Percentiles rank a stretch among this genome's conserved stretches.
Conservation (phyloP, 495 filamentous ascomycete genomes). For the Penicillium goetzii region DNA sequence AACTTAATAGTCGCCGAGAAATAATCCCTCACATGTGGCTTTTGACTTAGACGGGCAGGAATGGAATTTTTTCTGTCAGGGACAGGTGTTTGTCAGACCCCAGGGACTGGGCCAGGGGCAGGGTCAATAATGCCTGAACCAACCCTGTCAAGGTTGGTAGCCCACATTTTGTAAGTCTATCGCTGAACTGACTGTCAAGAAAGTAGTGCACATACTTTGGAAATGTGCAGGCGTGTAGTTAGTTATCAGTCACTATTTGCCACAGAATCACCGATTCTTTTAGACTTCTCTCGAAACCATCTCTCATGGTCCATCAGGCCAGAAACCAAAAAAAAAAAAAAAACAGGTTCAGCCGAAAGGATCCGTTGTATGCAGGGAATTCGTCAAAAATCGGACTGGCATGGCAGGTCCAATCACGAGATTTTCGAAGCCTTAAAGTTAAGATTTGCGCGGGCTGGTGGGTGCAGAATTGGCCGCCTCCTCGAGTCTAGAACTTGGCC, state of each 20-base stretch:
- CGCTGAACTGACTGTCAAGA: too few species aligned
- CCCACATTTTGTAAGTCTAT: not conserved
- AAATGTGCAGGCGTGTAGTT: too few species aligned
- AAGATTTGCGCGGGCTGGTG: not conserved
- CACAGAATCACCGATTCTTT: not conserved
- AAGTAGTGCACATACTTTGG: too few species aligned
- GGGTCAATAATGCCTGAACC: not conserved
- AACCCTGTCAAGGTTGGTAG: not conserved
- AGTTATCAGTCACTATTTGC: not conserved
- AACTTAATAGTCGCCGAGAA: constrained; percentile 8
- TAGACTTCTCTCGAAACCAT: not conserved
- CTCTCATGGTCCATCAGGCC: not conserved
- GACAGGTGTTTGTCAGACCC: not conserved
- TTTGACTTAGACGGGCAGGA: not conserved
- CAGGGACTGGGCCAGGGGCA: not conserved
- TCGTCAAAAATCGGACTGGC: not conserved
- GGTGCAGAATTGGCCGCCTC: not conserved
- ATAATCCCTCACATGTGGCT: constrained; percentile 2
- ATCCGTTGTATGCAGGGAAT: not conserved
- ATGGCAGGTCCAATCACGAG: not conserved
- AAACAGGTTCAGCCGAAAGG: not conserved
- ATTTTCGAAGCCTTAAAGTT: not conserved
- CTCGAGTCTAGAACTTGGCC: not conserved
- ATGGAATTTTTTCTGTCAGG: not conserved
- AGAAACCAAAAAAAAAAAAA: too few species aligned